Conservation (phyloP, 75 land plant genomes). For the Selaginella tamariscina region DNA sequence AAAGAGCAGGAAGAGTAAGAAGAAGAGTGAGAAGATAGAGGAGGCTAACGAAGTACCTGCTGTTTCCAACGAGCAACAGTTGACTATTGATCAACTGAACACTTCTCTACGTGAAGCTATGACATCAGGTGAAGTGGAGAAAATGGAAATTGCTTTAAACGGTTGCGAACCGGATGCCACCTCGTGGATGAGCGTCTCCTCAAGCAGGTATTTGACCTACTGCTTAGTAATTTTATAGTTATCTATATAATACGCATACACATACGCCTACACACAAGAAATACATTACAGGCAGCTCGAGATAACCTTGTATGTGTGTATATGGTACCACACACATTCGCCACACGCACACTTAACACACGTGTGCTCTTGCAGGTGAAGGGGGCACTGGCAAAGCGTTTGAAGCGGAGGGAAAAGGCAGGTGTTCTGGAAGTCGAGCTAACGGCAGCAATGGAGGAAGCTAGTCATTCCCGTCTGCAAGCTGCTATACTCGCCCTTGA, state of each 20-base stretch:
- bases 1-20: neutral
- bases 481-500: slow-evolving; percentile 18
- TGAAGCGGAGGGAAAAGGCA: slow-evolving; percentile 19
- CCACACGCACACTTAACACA: too few species aligned
- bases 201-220: too few species aligned
- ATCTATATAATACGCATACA: too few species aligned
- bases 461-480: neutral
- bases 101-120: slow-evolving; percentile 17
- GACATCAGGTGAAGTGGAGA: slow-evolving; percentile 20
- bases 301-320: too few species aligned
- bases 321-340: too few species aligned
- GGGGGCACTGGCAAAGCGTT: slow-evolving; percentile 23
- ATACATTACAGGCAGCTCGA: too few species aligned
- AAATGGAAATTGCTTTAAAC: slow-evolving; percentile 12
- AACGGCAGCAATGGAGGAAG: slow-evolving; percentile 14
- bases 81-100: slow-evolving; percentile 9
- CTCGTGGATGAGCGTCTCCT: slow-evolving; percentile 5
- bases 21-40: neutral
- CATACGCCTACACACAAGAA: too few species aligned
- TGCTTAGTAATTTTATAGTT: too few species aligned
- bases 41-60: neutral
- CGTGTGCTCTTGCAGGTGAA: too few species aligned
- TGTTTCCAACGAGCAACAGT: neutral
- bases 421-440: slow-evolving; percentile 12
- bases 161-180: neutral